Evolutionary conservation across 2,329 filamentous ascomycete genomes (phyloP).

Genomic region (Talaromyces albobiverticillius): DNA sequence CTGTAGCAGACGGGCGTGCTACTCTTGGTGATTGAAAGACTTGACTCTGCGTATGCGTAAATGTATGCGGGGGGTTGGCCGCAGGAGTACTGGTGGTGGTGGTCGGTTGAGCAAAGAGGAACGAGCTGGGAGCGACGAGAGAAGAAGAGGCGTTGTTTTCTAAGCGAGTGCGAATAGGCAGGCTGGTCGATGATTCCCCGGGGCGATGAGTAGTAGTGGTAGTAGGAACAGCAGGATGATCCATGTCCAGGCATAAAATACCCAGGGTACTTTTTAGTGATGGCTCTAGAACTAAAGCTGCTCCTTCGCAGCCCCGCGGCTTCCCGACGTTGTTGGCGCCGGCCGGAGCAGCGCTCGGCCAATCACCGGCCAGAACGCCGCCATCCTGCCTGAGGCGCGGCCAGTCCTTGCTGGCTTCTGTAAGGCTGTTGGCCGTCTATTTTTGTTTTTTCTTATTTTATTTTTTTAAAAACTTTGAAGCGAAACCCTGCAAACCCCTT

Average conservation of each 20-base stretch:
- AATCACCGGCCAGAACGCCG: conserved; percentile 1
- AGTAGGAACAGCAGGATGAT: background rate
- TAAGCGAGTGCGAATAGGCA: conserved; percentile 20
- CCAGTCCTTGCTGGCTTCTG: background rate
- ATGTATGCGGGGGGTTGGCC: conserved; percentile 13
- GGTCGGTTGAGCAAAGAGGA: conserved; percentile 30
- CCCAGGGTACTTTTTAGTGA: no score
- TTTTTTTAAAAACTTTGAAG: no score
- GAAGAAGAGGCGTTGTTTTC: conserved; percentile 25
- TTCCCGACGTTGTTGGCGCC: conserved; percentile 1
- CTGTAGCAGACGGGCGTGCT: conserved; percentile 1
- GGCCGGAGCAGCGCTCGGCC: background rate
- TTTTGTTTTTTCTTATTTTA: background rate
- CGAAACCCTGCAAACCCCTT: no score
- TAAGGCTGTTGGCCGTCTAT: background rate
- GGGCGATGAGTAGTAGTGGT: background rate
- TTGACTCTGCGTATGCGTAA: conserved; percentile 3
- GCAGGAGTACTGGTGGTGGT: conserved; percentile 10
- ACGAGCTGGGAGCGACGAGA: conserved; percentile 36
- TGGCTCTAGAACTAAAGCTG: no score
- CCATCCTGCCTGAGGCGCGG: background rate
- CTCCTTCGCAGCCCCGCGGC: conserved; percentile 22
- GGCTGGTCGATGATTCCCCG: conserved; percentile 22
- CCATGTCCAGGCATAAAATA: background rate
- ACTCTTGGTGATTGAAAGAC: background rate